Evolutionary conservation across 768 basidiomycete genomes (phyloP), one percentile per base, ranked within the genome.

Genomic region (Phylloporus scabripes): DNA sequence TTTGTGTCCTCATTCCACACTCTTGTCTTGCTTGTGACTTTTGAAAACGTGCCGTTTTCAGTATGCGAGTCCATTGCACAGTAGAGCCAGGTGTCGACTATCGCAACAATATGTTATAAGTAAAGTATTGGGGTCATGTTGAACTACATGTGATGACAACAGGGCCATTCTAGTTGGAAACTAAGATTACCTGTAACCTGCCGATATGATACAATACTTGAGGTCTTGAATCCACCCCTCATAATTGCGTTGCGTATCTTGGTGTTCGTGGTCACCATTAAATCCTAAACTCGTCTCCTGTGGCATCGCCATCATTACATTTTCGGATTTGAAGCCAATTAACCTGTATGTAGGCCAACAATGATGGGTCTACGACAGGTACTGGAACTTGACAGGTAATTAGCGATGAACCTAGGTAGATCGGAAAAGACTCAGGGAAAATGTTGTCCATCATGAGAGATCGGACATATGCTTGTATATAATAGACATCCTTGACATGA

Each of bases 401-500:
- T 23, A 60, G 56, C 20, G 2, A 28, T 15, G 3, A 15, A 42
- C 33, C 24, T 33, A 48, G 2, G 17, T 8, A 24, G 15, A 20
- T n/a, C 7, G 1, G 45, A 20, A 26, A 7, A 37, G 31, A 11
- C 76, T 81, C 80, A 82, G 61, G 59, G 64, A 70, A 66, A 70
- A 68, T 17, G 48, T 62, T 72, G 67, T 82, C 81, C 81, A 70
- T 76, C 79, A 83, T 74, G 53, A 64, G 67, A 47, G 55, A 59
- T 83, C 79, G 79, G 82, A 83, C 81, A 83, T 83, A 84, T 84
- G 82, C 82, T 84, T 84, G 82, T 69, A 64, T 64, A 61, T 67
- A 43, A 54, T 63, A 59, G 68, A 68, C 79, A 83, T 83, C 82
- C 67, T 72, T 20, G 74, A 49, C 10, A 50, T 34, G 45, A 37